A percentile compares a stretch with the other conserved stretches of the same genome.
Evolutionary conservation across 2,329 filamentous ascomycete genomes (phyloP).

Genomic region (Calonectria hongkongensis): DNA sequence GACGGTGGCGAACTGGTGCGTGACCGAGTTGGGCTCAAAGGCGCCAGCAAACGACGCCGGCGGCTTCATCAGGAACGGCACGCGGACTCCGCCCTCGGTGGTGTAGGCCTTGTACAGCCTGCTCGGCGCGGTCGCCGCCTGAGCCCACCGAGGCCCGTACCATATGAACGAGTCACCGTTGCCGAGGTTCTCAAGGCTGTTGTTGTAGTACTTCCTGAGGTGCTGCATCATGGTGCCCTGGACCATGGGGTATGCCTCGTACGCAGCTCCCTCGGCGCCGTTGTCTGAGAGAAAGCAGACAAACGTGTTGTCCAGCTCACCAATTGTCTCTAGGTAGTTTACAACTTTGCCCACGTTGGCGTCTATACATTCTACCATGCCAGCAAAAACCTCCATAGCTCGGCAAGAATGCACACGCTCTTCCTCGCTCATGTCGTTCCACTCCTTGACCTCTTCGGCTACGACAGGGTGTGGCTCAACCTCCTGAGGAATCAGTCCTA

Average conservation of each 20-base stretch:
- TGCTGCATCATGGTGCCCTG: conserved; percentile 34
- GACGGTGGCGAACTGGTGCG: conserved; percentile 59
- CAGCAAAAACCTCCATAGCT: conserved; percentile 78
- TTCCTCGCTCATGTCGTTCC: conserved; percentile 65
- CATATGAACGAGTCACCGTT: conserved; percentile 45
- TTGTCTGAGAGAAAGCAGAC: conserved; percentile 79
- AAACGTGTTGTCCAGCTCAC: conserved; percentile 78
- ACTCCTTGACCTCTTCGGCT: conserved; percentile 59
- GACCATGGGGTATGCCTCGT: conserved; percentile 39
- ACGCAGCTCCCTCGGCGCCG: conserved; percentile 74
- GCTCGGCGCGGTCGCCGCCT: conserved; percentile 62
- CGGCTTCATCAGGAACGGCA: conserved; percentile 61
- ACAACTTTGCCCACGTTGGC: conserved; percentile 75
- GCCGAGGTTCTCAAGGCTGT: conserved; percentile 43
- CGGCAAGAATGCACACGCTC: conserved; percentile 66
- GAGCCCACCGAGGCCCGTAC: conserved; percentile 48
- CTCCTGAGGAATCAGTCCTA: conserved; percentile 71
- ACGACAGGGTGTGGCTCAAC: conserved; percentile 69
- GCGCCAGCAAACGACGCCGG: conserved; percentile 28
- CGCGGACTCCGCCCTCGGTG: conserved; percentile 69
- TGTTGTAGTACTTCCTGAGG: conserved; percentile 46
- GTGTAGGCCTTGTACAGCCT: conserved; percentile 64
- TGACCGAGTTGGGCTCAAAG: background rate
- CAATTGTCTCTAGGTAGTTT: conserved; percentile 71
- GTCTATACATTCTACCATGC: conserved; percentile 79